Base-by-base conservation (phyloP, 2,329 filamentous ascomycete species). In the Pseudomassariella vexata region DNA sequence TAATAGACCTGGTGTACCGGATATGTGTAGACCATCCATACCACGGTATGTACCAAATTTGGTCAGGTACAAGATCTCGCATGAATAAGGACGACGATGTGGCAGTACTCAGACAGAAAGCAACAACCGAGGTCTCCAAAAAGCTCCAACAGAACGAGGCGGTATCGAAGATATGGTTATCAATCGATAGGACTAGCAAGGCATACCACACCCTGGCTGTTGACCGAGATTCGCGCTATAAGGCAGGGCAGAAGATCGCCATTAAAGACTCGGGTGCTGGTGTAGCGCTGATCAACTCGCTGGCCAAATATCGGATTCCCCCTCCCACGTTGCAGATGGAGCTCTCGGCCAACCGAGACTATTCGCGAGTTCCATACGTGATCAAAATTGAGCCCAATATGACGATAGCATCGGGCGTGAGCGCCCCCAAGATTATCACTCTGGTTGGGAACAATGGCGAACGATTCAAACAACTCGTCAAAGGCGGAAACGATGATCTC, bases 21-120 rank as follows among this genome's bases (percentile, higher is more conserved):
- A 95, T 98, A 34, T 96, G 90, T 51, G 69, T 75, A 9, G 88
- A 98, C 36, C 92, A 99, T 59, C 94, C 92, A 0, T 95, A 89
- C 55, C 94, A 98, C 53, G 88, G 88, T 29, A 90, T 96, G 79
- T 94, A 98, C 54, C 89, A 96, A 47, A 86, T 98, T 24, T 95
- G 90, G 67, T 85, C 89, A 3, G 81, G 83, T 15, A 79, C 76
- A 26, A 84, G 80, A 47, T 78, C 74, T 32, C 81, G 79, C 38
- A 73, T 72, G 30, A 79, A 81, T 46, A 69, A 68, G 32, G 80
- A 83, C 45, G 90, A 95, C 44, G 76, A 83, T 24, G 74, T 82
- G 4, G 84, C 85, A 1, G 64, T 79, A 14, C 82, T 83, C 5
- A 79, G 92, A 29, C 78, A 82, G 46, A 71, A 69, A 40, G 88